A percentile compares a stretch with the other conserved stretches of the same genome.
These are phyloP conservation scores for Nemania sp. DNA, from an alignment of 2,329 filamentous ascomycete species.

Conservation along the genomic window DNA sequence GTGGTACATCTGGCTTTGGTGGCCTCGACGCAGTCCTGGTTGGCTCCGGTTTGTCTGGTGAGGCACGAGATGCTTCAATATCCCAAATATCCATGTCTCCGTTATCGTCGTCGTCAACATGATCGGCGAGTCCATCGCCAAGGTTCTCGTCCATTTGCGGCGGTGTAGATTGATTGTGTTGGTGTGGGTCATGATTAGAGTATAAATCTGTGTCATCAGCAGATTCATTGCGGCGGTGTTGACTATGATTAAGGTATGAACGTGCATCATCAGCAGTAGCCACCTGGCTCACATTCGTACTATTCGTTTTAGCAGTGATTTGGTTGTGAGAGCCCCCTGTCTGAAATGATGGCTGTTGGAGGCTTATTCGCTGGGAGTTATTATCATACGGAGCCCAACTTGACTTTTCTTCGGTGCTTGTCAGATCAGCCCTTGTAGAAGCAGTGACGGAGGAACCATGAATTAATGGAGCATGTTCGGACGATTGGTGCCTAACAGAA, in stretches of 20 bases:
- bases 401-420: slow-evolving; percentile 38
- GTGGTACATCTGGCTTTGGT: slow-evolving; percentile 32
- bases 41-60: slow-evolving; percentile 50
- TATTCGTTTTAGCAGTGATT: slow-evolving; percentile 34
- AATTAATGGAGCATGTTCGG: slow-evolving; percentile 15
- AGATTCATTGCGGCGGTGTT: slow-evolving; percentile 41
- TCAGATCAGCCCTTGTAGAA: slow-evolving; percentile 39
- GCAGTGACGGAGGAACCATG: slow-evolving; percentile 32
- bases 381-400: slow-evolving; percentile 37
- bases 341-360: slow-evolving; percentile 35
- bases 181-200: slow-evolving; percentile 29
- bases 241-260: slow-evolving; percentile 16
- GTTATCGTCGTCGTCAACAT: slow-evolving; percentile 40
- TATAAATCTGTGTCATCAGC: slow-evolving; percentile 17
- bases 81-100: slow-evolving; percentile 67
- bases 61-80: slow-evolving; percentile 64
- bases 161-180: slow-evolving; percentile 39
- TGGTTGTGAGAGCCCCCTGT: slow-evolving; percentile 35
- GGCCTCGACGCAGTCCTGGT: slow-evolving; percentile 37
- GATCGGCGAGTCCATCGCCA: slow-evolving; percentile 33
- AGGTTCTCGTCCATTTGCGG: slow-evolving; percentile 37
- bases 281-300: slow-evolving; percentile 30
- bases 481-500: slow-evolving; percentile 21
- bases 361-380: slow-evolving; percentile 33
- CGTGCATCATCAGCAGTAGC: slow-evolving; percentile 19